Conservation (phyloP, 257 asterid species). For the Solanum corneliomulleri region DNA sequence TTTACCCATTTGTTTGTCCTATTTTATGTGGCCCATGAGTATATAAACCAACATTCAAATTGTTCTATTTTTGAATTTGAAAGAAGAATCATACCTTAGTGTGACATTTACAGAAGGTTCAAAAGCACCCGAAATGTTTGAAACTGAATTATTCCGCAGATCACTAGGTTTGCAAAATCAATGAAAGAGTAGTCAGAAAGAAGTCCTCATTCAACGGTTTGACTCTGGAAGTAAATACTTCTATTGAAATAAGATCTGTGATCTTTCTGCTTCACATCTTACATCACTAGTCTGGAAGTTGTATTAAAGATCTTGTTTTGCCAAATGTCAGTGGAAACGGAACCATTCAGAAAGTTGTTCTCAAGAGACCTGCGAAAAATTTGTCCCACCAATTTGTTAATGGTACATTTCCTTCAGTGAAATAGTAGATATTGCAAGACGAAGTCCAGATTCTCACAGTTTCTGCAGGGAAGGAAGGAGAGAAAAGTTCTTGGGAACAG, state of each 20-base stretch:
- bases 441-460: constrained; percentile 21
- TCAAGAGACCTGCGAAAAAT: constrained; percentile 25
- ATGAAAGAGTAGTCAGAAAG: constrained; percentile 2
- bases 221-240: not conserved
- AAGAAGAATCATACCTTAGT: constrained; percentile 19
- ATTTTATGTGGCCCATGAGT: not conserved
- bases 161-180: constrained; percentile 14
- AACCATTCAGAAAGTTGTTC: constrained; percentile 29
- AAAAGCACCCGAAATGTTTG: constrained; percentile 21
- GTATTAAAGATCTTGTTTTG: constrained; percentile 21
- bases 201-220: not conserved
- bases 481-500: constrained; percentile 27
- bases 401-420: not conserved
- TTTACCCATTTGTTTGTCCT: not conserved
- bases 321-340: constrained; percentile 24
- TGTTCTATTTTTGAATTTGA: not conserved
- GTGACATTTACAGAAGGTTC: constrained; percentile 34
- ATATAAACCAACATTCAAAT: not conserved
- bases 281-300: constrained; percentile 23
- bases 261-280: not conserved
- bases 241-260: not conserved
- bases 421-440: not conserved
- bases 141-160: constrained; percentile 22
- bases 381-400: not conserved
- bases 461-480: constrained; percentile 29